Percentiles rank a stretch among this genome's conserved stretches.
Evolutionary conservation across 345 rosid species (phyloP).

Genomic region (Camelina sativa): DNA sequence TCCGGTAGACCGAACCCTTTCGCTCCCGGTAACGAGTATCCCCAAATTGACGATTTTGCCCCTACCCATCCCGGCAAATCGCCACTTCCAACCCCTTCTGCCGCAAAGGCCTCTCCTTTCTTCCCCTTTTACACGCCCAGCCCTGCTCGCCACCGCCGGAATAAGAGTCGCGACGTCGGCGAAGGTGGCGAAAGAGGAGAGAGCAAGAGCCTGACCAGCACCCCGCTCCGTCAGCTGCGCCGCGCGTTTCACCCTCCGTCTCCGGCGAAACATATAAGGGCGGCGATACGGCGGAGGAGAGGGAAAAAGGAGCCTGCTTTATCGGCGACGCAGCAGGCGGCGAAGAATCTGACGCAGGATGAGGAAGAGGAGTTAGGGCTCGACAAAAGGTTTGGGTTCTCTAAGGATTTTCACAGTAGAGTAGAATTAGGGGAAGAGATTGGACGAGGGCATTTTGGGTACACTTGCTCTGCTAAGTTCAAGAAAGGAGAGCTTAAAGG

Average conservation of each 20-base stretch:
- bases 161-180: conserved; percentile 44
- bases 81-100: conserved; percentile 34
- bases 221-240: conserved; percentile 69
- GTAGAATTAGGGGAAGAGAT: conserved; percentile 84
- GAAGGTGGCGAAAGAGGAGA: conserved; percentile 14
- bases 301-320: conserved; percentile 37
- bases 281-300: conserved; percentile 62
- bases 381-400: conserved; percentile 93
- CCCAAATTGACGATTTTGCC: conserved; percentile 38
- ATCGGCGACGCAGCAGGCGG: conserved; percentile 35
- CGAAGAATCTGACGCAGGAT: conserved; percentile 49
- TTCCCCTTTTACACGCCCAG: conserved; percentile 69
- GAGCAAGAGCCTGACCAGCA: conserved; percentile 47
- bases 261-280: conserved; percentile 88
- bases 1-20: conserved; percentile 62
- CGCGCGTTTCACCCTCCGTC: conserved; percentile 89
- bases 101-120: conserved; percentile 52
- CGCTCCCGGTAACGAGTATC: conserved; percentile 51
- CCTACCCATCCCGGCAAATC: conserved; percentile 35
- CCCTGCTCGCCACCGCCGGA: conserved; percentile 59
- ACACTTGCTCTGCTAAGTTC: conserved; percentile 87
- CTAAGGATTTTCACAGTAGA: conserved; percentile 66
- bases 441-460: conserved; percentile 98
- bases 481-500: conserved; percentile 87
- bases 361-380: conserved; percentile 55